Conservation (phyloP, 495 filamentous ascomycete genomes). For the Podospora appendiculata region DNA sequence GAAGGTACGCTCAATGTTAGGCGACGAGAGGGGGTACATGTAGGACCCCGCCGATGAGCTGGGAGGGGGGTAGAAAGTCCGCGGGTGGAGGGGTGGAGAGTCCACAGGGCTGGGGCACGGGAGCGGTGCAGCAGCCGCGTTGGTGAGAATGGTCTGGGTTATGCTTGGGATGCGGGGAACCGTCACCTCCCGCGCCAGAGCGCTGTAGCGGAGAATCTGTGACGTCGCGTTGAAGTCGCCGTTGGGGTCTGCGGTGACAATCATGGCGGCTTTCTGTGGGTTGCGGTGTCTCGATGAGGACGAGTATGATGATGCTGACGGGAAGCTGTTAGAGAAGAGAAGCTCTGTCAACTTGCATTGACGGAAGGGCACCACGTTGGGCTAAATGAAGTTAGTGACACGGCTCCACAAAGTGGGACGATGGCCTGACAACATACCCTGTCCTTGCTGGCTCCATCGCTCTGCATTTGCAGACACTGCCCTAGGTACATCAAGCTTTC, state of each 20-base stretch:
- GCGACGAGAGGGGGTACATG: constrained; percentile 12
- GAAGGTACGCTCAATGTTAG: constrained; percentile 17
- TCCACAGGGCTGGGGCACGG: constrained; percentile 24
- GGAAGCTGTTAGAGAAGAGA: constrained; percentile 91
- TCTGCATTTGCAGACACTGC: constrained; percentile 95
- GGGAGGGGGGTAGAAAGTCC: constrained; percentile 29
- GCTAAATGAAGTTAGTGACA: constrained; percentile 35
- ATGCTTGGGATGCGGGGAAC: constrained; percentile 81
- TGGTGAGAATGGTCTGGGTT: constrained; percentile 35
- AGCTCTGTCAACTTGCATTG: constrained; percentile 97
- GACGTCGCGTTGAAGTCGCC: constrained; percentile 96
- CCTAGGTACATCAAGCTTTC: constrained; percentile 96
- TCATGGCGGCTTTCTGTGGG: constrained; percentile 87
- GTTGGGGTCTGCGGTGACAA: constrained; percentile 88
- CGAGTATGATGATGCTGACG: constrained; percentile 47
- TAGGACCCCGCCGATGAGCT: constrained; percentile 27
- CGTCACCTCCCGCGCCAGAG: constrained; percentile 86
- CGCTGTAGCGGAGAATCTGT: constrained; percentile 92
- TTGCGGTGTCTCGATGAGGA: constrained; percentile 33
- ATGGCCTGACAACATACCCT: constrained; percentile 50
- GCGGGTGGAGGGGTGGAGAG: constrained; percentile 23
- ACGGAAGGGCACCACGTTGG: constrained; percentile 79
- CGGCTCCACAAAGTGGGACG: background rate
- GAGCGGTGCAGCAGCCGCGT: constrained; percentile 12
- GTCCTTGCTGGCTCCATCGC: constrained; percentile 60